Percentiles rank a stretch among this genome's conserved stretches.
These are phyloP conservation scores for grape (Vitis vinifera) DNA, from an alignment of 164 flowering plant species.

Conservation along the genomic window ASM3070453v1 NC_081816.1:12878501-12879000, in stretches of 20 bases:
- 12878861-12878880: slow-evolving; percentile 74
- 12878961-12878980: slow-evolving; percentile 94
- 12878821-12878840: slow-evolving; percentile 90
- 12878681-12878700: slow-evolving; percentile 93
- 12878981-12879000: slow-evolving; percentile 81
- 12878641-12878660: slow-evolving; percentile 79
- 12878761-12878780: slow-evolving; percentile 84
- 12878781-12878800: slow-evolving; percentile 54
- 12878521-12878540: slow-evolving; percentile 37
- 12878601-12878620: slow-evolving; percentile 94
- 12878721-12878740: slow-evolving; percentile 96
- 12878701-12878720: slow-evolving; percentile 76
- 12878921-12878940: slow-evolving; percentile 91
- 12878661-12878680: slow-evolving; percentile 97
- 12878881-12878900: slow-evolving; percentile 92
- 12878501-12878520: slow-evolving; percentile 38
- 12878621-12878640: slow-evolving; percentile 97
- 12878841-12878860: slow-evolving; percentile 94
- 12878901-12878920: slow-evolving; percentile 90
- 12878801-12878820: slow-evolving; percentile 79
- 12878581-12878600: slow-evolving; percentile 88
- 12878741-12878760: slow-evolving; percentile 66
- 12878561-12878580: slow-evolving; percentile 69
- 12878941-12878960: slow-evolving; percentile 52
- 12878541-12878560: slow-evolving; percentile 46